A percentile compares a stretch with the other conserved stretches of the same genome.
These are phyloP conservation scores for Xylariaceae sp. DNA, from an alignment of 2,329 filamentous ascomycete species.

Conservation along the genomic window DNA sequence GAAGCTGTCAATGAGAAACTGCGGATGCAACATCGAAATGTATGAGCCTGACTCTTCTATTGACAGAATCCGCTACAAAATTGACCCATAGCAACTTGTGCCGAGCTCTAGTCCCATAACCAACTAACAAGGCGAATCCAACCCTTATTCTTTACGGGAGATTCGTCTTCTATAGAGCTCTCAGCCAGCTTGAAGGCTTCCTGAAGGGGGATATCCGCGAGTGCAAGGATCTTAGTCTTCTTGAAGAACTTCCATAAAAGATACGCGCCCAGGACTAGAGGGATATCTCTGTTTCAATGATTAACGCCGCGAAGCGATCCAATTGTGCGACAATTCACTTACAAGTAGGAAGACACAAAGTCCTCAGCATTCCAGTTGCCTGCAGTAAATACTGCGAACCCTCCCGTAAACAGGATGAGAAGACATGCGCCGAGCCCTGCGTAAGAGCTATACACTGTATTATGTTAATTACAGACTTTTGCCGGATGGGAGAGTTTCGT, in stretches of 20 bases:
- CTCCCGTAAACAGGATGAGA: constrained; percentile 65
- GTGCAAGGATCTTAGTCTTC: constrained; percentile 51
- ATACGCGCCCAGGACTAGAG: constrained; percentile 54
- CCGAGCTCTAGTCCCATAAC: constrained; percentile 18
- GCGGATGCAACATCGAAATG: too few relatives aligned
- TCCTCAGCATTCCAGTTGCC: constrained; percentile 54
- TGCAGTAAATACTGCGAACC: constrained; percentile 59
- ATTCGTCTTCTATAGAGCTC: constrained; percentile 30
- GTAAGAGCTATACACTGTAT: constrained; percentile 56
- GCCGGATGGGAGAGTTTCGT: constrained; percentile 21
- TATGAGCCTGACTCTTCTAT: too few relatives aligned
- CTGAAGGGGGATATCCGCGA: constrained; percentile 49
- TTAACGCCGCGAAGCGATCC: constrained; percentile 2
- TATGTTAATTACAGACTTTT: background rate
- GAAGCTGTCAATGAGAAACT: too few relatives aligned
- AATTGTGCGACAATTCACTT: constrained; percentile 28
- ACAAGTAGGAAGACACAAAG: constrained; percentile 62
- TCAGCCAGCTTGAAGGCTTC: constrained; percentile 49
- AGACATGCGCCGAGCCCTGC: constrained; percentile 56
- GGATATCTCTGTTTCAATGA: constrained; percentile 47
- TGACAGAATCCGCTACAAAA: too few relatives aligned
- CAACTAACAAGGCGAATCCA: constrained; percentile 13
- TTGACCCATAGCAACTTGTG: too few relatives aligned
- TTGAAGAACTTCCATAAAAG: constrained; percentile 63
- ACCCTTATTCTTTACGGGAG: constrained; percentile 4